Base-by-base conservation (phyloP, 441 rosid genomes). In the Populus hybrid region DNA sequence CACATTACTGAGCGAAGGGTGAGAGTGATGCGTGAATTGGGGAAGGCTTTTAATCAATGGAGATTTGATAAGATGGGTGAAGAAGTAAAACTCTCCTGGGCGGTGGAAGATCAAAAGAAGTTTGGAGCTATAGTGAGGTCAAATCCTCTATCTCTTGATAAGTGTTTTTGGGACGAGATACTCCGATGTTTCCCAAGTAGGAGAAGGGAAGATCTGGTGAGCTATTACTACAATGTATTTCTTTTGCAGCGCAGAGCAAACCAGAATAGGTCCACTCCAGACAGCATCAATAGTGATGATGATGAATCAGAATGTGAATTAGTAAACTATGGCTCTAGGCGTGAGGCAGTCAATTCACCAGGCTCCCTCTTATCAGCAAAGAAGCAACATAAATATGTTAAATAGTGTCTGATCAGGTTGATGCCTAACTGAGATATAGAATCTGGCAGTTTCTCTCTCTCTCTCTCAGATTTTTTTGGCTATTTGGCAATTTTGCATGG, bases 151-250 rank as follows among this genome's bases (percentile, higher is more conserved):
- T 89, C 89, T 2, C 81, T 74, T 24, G 87, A 72, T 53, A 82
- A 66, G 72, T 71, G 71, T 50, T 87, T 90, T 78, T 89, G 92
- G 87, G 86, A 89, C 28, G 84, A 84, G 82, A 74, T 92, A 70
- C 56, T 68, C 79, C 84, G 78, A 73, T 38, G 8, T 68, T 87
- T 94, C 79, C 81, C 84, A 12, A 77, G 68, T 45, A 93, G 86
- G 89, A 85, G 80, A 77, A 85, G 90, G 81, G 93, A 78, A 82
- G 88, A 85, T 50, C 80, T 96, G 45, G 97, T 90, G 72, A 85
- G 93, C 83, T 96, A 94, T 80, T 91, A 90, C 87, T 96, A 81
- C 83, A 96, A 93, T 74, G 98, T 93, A 73, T 87, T 82, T 31
- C 89, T 93, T 82, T 59, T 92, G 89, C 88, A 86, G 83, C 88